Conservation (phyloP, 1,139 yeast species). For the Meyerozyma elateridarum region DNA sequence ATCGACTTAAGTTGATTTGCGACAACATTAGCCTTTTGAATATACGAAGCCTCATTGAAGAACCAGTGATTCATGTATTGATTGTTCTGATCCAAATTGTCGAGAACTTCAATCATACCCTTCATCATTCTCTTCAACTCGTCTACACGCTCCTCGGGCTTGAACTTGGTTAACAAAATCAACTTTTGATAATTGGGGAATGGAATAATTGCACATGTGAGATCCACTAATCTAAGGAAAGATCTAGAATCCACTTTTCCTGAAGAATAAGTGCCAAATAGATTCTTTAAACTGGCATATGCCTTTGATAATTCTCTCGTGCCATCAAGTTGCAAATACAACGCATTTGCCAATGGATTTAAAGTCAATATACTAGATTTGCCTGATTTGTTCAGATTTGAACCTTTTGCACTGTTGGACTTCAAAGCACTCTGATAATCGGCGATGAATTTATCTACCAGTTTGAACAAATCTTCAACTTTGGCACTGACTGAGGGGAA, state of each 20-base stretch:
- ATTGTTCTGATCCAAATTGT: slow-evolving; percentile 28
- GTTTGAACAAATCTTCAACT: slow-evolving; percentile 28
- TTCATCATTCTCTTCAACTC: slow-evolving; percentile 29
- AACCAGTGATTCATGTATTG: slow-evolving; percentile 42
- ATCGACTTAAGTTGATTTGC: slow-evolving; percentile 58
- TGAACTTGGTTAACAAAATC: slow-evolving; percentile 32
- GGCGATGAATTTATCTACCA: slow-evolving; percentile 39
- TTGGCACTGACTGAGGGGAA: slow-evolving; percentile 23
- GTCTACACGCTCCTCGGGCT: slow-evolving; percentile 29
- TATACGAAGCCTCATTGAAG: slow-evolving; percentile 44
- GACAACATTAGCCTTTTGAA: slow-evolving; percentile 55
- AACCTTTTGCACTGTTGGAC: slow-evolving; percentile 7
- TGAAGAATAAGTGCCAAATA: slow-evolving; percentile 23
- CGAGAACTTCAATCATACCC: slow-evolving; percentile 33
- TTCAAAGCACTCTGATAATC: slow-evolving; percentile 34
- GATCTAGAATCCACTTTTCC: slow-evolving; percentile 23
- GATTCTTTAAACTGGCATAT: slow-evolving; percentile 31
- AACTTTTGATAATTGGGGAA: slow-evolving; percentile 47
- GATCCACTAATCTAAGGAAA: slow-evolving; percentile 44
- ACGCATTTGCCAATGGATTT: slow-evolving; percentile 58
- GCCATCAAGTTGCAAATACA: slow-evolving; percentile 50
- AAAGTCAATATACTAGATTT: slow-evolving; percentile 39
- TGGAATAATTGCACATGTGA: slow-evolving; percentile 57
- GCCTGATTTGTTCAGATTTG: slow-evolving; percentile 5
- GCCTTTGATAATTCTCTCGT: slow-evolving; percentile 44